Conservation (phyloP, 176 grass and related monocot genomes). For the Zea mays region Zm-B73-REFERENCE-NAM-5.0 NC_050097.1:19420001-19420500, state of each 20-base stretch:
- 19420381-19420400: not conserved
- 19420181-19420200: not conserved
- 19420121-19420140: slow-evolving; percentile 58
- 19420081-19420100: slow-evolving; percentile 71
- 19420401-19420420: not conserved
- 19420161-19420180: not conserved
- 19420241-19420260: not conserved
- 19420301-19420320: not conserved
- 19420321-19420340: not conserved
- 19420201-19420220: not conserved
- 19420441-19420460: slow-evolving; percentile 90
- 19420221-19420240: not conserved
- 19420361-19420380: not conserved
- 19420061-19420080: slow-evolving; percentile 83
- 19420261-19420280: not conserved
- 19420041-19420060: slow-evolving; percentile 85
- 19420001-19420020: slow-evolving; percentile 85
- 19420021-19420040: slow-evolving; percentile 82
- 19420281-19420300: not conserved
- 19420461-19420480: slow-evolving; percentile 70
- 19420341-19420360: not conserved
- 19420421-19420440: slow-evolving; percentile 6
- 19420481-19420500: slow-evolving; percentile 26
- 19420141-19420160: slow-evolving; percentile 10
- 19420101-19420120: slow-evolving; percentile 71